Evolutionary conservation across 441 rosid genomes (phyloP), one percentile per base, ranked within the genome.

Genomic region (Erodium moschatum): DNA sequence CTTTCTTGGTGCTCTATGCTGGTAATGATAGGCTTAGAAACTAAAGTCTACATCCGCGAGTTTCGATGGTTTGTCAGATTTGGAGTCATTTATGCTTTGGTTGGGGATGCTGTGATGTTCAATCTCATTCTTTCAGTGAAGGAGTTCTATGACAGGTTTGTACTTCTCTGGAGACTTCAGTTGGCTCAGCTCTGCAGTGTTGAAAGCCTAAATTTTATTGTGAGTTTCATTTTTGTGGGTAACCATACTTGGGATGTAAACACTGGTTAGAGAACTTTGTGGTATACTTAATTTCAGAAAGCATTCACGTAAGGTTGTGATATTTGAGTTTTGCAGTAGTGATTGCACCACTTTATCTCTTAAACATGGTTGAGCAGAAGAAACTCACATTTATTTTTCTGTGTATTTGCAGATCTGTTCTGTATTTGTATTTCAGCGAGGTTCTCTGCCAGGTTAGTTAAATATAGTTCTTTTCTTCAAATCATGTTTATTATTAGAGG

Each of bases 21-120:
- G 69, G 79, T 87, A 69, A 79, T 95, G 97, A 85, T 84, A 71
- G 73, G 71, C 65, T 77, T 90, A 58, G 99, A 92, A 81, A 89
- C 90, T 35, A 90, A 86, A 78, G 82, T 89, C 62, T 95, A 95
- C 76, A 79, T 95, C 77, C 76, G 65, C 33, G 93, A 95, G 64
- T 77, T 90, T 68, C 95, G 99, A 69, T 95, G 98, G 99, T 85
- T 83, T 81, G 92, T 95, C 74, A 84, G 97, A 80, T 92, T 89
- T 65, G 97, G 87, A 62, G 80, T 92, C 70, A 66, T 92, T 68
- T 95, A 90, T 71, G 81, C 85, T 61, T 86, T 90, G 77, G 82
- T 95, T 65, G 99, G 91, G 66, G 92, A 90, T 79, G 86, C 85
- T 31, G 99, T 90, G 68, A 77, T 92, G 88, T 66, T 90, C 75